Evolutionary conservation across 805 yeast species (phyloP).

Genomic region (Sugiyamaella qingdaonensis): DNA sequence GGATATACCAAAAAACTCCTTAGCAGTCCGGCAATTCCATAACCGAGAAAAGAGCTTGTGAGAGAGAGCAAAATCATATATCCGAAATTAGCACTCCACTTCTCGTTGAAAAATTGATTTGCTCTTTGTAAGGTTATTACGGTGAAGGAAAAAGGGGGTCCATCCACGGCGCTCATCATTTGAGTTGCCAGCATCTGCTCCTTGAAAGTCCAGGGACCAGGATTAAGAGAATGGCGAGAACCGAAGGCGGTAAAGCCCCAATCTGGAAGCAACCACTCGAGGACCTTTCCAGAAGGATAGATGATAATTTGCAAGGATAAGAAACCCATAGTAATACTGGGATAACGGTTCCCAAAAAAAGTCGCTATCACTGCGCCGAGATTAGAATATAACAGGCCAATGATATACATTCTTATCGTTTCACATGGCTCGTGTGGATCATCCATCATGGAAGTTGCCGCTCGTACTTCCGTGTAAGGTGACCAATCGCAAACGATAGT

Average conservation of each 20-base stretch:
- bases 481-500: conserved; percentile 38
- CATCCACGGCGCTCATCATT: conserved; percentile 31
- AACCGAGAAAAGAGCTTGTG: conserved; percentile 60
- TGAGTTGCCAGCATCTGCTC: conserved; percentile 63
- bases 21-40: conserved; percentile 63
- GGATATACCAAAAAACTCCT: conserved; percentile 55
- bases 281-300: conserved; percentile 51
- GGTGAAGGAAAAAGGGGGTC: conserved; percentile 14
- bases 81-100: conserved; percentile 35
- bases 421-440: conserved; percentile 45
- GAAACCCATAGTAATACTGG: conserved; percentile 41
- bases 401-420: conserved; percentile 49
- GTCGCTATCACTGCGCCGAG: conserved; percentile 53
- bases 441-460: conserved; percentile 43
- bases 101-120: conserved; percentile 17
- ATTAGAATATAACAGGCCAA: conserved; percentile 49
- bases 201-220: conserved; percentile 62
- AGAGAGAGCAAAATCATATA: conserved; percentile 51
- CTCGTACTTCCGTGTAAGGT: conserved; percentile 55
- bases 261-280: conserved; percentile 33
- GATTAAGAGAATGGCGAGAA: conserved; percentile 45
- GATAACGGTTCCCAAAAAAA: conserved; percentile 53
- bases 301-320: conserved; percentile 44
- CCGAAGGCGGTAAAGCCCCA: conserved; percentile 39
- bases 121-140: conserved; percentile 13